Percentiles rank a stretch among this genome's conserved stretches.
Conservation (phyloP, 805 yeast species). For the Kluyveromyces aestuarii region DNA sequence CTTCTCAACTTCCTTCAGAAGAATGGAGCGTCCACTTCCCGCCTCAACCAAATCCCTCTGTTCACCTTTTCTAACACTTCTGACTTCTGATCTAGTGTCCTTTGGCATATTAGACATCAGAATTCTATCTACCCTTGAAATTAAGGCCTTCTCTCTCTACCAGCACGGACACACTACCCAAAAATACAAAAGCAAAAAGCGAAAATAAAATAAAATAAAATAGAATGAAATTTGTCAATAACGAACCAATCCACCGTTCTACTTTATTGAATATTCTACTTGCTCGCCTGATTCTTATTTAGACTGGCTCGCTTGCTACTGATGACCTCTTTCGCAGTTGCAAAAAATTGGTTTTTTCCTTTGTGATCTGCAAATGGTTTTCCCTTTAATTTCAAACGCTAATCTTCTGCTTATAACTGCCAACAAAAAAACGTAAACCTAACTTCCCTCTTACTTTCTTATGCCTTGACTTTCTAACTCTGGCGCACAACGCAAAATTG, state of each 20-base stretch:
- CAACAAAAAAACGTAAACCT: neutral
- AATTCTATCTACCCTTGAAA: neutral
- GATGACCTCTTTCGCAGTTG: too few species aligned
- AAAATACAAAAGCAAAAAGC: neutral
- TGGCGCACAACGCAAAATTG: neutral
- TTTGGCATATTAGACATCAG: neutral
- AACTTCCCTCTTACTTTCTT: neutral
- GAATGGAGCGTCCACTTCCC: neutral
- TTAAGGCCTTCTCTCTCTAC: neutral
- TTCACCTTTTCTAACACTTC: neutral
- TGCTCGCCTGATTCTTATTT: too few species aligned
- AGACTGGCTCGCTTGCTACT: too few species aligned
- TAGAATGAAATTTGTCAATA: too few species aligned
- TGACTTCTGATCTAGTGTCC: neutral
- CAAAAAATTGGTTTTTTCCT: too few species aligned
- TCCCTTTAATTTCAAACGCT: neutral
- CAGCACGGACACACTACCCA: neutral
- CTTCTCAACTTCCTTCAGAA: neutral
- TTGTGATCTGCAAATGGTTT: too few species aligned
- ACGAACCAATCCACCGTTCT: neutral
- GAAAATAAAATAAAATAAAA: too few species aligned
- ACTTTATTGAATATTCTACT: too few species aligned
- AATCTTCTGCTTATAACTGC: neutral
- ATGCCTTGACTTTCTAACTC: too few species aligned
- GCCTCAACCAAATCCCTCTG: neutral